Percentiles rank a stretch among this genome's conserved stretches.
These are phyloP conservation scores for Helminthosporium solani DNA, from an alignment of 2,329 filamentous ascomycete genomes.

Conservation along the genomic window DNA sequence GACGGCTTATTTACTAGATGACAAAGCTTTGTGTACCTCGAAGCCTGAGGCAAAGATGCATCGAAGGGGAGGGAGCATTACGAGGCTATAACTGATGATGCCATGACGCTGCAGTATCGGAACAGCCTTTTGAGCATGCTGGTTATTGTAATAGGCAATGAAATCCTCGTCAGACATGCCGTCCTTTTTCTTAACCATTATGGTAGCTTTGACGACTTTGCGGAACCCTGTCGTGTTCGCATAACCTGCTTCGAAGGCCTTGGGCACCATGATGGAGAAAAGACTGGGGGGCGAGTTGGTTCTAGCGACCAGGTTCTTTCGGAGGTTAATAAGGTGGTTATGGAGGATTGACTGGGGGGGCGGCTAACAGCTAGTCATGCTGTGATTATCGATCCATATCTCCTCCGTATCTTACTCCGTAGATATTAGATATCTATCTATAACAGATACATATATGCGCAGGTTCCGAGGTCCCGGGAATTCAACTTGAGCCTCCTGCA, in stretches of 20 bases:
- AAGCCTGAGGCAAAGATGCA: not conserved
- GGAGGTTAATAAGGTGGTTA: not conserved
- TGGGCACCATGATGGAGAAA: constrained; percentile 42
- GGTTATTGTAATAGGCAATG: constrained; percentile 49
- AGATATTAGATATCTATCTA: too few relatives aligned
- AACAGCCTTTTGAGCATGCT: constrained; percentile 47
- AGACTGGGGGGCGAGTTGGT: not conserved
- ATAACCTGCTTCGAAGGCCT: constrained; percentile 50
- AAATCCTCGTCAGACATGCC: constrained; percentile 49
- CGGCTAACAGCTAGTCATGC: too few relatives aligned
- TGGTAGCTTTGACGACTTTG: constrained; percentile 50
- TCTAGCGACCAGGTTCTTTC: not conserved
- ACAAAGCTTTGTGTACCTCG: too few relatives aligned
- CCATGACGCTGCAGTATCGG: constrained; percentile 47
- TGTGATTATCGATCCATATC: too few relatives aligned
- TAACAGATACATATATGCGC: too few relatives aligned
- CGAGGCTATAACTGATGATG: constrained; percentile 49
- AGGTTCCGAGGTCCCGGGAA: not conserved
- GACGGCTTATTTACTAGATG: too few relatives aligned
- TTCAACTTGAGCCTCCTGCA: not conserved
- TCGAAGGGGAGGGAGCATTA: constrained; percentile 21
- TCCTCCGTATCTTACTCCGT: too few relatives aligned
- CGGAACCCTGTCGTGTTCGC: constrained; percentile 48
- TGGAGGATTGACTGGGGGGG: too few relatives aligned
- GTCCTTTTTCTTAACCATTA: constrained; percentile 50